A percentile compares a stretch with the other conserved stretches of the same genome.
These are phyloP conservation scores for Picea sitchensis DNA, from an alignment of 75 land plant genomes.

Conservation along the genomic window DNA sequence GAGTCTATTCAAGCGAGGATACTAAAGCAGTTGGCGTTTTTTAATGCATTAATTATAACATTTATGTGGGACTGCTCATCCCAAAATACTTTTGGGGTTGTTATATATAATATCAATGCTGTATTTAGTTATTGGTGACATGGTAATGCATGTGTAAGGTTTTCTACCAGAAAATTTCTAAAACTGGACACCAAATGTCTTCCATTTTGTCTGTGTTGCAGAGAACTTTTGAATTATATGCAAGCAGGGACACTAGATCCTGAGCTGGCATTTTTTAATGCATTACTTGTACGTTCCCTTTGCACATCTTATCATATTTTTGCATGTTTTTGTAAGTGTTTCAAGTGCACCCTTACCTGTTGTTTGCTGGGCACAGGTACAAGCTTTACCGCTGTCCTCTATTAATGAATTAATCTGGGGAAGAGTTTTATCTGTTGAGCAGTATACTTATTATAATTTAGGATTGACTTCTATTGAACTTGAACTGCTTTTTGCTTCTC, in stretches of 20 bases:
- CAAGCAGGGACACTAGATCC: constrained; percentile 79
- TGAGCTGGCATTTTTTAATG: constrained; percentile 82
- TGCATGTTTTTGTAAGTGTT: neutral
- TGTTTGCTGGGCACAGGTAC: neutral
- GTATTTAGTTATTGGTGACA: neutral
- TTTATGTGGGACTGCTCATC: no score
- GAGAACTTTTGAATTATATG: constrained; percentile 74
- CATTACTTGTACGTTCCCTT: constrained; percentile 54
- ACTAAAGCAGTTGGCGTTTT: constrained; percentile 68
- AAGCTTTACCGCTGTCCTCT: neutral
- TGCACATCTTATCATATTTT: neutral
- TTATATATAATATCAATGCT: no score
- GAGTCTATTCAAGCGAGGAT: constrained; percentile 68
- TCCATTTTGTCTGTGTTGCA: constrained; percentile 29
- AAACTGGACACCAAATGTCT: neutral
- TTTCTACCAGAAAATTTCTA: neutral
- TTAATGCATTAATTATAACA: constrained; percentile 76
- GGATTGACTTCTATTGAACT: neutral
- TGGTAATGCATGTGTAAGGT: neutral
- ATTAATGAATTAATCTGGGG: neutral
- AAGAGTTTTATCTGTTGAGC: neutral
- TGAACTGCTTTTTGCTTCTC: neutral
- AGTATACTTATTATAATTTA: neutral
- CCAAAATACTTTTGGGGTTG: no score
- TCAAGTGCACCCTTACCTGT: neutral